phyloP scores from a whole-genome alignment of 163 green algal species.

The Scenedesmus sp. region DNA sequence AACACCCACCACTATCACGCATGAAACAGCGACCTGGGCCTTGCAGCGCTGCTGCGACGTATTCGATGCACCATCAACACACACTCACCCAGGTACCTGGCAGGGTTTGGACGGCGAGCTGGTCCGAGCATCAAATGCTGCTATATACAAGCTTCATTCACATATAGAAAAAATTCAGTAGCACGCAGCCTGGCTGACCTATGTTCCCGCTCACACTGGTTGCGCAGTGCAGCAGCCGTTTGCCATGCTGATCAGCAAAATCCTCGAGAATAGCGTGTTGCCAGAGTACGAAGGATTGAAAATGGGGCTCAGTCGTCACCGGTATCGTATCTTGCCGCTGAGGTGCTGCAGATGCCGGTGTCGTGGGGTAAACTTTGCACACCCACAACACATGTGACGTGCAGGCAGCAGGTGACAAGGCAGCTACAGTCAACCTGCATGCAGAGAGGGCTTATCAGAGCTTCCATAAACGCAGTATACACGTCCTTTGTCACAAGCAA shows the following conservation, averaged over 20 bases:
- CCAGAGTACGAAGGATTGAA: too few relatives aligned
- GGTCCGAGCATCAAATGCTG: background rate
- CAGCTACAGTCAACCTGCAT: too few relatives aligned
- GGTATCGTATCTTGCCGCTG: too few relatives aligned
- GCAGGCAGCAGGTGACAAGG: too few relatives aligned
- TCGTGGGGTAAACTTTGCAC: too few relatives aligned
- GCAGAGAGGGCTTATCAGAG: too few relatives aligned
- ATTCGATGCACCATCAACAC: background rate
- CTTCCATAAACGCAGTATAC: too few relatives aligned
- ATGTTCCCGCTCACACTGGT: background rate
- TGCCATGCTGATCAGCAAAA: background rate
- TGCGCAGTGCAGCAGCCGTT: background rate
- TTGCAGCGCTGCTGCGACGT: background rate
- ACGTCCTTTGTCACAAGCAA: too few relatives aligned
- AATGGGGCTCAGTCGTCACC: too few relatives aligned
- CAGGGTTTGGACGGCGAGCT: background rate
- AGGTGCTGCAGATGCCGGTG: too few relatives aligned
- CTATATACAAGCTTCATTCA: background rate
- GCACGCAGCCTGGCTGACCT: background rate
- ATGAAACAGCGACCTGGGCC: background rate
- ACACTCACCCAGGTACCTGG: background rate
- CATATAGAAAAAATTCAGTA: background rate
- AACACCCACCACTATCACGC: background rate
- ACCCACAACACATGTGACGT: too few relatives aligned
- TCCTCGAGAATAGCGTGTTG: background rate